phyloP scores from a whole-genome alignment of 257 asterid genomes.

The Solanum pinnatisectum region DNA sequence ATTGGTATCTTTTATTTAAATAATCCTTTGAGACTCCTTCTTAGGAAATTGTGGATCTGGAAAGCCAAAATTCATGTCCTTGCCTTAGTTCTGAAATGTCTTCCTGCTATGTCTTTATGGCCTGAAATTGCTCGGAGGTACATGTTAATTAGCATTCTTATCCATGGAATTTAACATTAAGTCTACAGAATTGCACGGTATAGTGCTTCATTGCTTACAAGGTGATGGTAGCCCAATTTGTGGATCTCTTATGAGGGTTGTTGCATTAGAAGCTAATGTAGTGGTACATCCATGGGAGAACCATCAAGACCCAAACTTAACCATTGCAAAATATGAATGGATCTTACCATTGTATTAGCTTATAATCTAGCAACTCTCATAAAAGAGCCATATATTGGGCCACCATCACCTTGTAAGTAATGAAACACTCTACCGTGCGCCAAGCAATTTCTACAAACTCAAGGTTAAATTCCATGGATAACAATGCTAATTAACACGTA shows the following conservation, averaged over 20 bases:
- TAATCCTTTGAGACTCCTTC: neutral
- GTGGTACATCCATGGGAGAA: neutral
- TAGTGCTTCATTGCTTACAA: slow-evolving; percentile 68
- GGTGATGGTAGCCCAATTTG: slow-evolving; percentile 93
- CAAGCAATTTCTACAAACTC: too few relatives aligned
- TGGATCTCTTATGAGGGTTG: slow-evolving; percentile 72
- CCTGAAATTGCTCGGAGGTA: slow-evolving; percentile 86
- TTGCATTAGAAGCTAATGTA: slow-evolving; percentile 12
- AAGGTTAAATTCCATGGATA: too few relatives aligned
- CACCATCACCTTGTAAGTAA: too few relatives aligned
- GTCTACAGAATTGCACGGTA: slow-evolving; percentile 70
- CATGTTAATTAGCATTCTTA: slow-evolving; percentile 45
- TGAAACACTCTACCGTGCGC: too few relatives aligned
- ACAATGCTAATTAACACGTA: too few relatives aligned
- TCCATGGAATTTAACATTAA: slow-evolving; percentile 26
- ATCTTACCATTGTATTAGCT: too few relatives aligned
- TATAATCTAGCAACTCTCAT: too few relatives aligned
- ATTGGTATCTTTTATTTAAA: neutral
- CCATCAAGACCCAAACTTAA: too few relatives aligned
- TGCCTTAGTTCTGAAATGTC: too few relatives aligned
- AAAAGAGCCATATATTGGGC: too few relatives aligned
- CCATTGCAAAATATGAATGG: too few relatives aligned
- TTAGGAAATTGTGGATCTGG: neutral
- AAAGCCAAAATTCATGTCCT: neutral
- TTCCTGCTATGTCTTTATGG: slow-evolving; percentile 19